Conservation (phyloP, 331 rosid species). For the Prunus yedoensis region DNA sequence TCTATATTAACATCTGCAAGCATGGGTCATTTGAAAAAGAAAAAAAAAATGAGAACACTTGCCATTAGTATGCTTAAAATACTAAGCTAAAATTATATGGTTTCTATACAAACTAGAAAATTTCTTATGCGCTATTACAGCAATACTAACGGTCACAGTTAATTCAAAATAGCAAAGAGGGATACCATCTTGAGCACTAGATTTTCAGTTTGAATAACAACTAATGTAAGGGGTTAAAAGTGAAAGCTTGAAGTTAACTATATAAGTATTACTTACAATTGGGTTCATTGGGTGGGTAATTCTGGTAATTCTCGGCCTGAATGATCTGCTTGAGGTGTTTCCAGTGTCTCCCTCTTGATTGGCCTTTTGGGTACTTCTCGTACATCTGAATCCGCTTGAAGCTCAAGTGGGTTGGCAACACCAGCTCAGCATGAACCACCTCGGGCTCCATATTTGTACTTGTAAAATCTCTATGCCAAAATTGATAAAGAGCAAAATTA, state of each 20-base stretch:
- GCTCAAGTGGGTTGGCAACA: conserved; percentile 76
- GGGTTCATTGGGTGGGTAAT: conserved; percentile 77
- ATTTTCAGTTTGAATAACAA: not conserved
- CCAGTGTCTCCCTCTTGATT: conserved; percentile 94
- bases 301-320: conserved; percentile 85
- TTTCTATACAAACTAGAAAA: not conserved
- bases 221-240: no score
- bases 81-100: not conserved
- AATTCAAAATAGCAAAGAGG: not conserved
- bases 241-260: no score
- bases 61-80: not conserved
- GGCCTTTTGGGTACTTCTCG: conserved; percentile 94
- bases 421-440: conserved; percentile 78
- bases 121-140: not conserved
- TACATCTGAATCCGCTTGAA: conserved; percentile 84
- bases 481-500: not conserved
- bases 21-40: not conserved
- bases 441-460: conserved; percentile 62
- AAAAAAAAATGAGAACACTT: not conserved
- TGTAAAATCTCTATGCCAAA: not conserved
- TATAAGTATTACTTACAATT: conserved; percentile 49
- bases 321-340: conserved; percentile 95
- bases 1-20: conserved; percentile 80
- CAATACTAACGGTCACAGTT: not conserved
- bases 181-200: not conserved